Conservation (phyloP, 345 rosid species). For the Ceriops decandra region DNA sequence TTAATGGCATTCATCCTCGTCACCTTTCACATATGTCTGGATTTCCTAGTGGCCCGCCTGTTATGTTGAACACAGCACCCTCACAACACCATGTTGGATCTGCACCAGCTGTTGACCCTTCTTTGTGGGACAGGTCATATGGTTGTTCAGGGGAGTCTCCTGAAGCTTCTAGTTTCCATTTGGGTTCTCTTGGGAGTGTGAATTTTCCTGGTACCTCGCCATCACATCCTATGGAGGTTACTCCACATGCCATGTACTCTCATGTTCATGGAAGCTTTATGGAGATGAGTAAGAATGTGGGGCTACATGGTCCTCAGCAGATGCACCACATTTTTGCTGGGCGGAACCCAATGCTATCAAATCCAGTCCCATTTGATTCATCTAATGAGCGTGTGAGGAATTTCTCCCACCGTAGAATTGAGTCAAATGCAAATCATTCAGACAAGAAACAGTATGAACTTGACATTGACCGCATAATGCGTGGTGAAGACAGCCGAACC, state of each 20-base stretch:
- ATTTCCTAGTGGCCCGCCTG: constrained; percentile 58
- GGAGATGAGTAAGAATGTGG: constrained; percentile 56
- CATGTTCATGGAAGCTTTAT: constrained; percentile 59
- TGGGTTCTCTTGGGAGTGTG: constrained; percentile 66
- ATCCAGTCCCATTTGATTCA: constrained; percentile 53
- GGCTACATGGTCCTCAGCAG: constrained; percentile 61
- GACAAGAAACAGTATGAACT: constrained; percentile 88
- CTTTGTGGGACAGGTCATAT: constrained; percentile 69
- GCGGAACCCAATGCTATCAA: constrained; percentile 57
- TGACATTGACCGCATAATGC: constrained; percentile 71
- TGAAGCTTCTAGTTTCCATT: constrained; percentile 65
- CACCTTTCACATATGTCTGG: constrained; percentile 60
- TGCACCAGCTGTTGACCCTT: constrained; percentile 27
- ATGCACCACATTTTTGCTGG: constrained; percentile 70
- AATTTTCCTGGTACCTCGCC: constrained; percentile 62
- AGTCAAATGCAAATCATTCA: constrained; percentile 51
- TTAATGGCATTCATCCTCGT: constrained; percentile 52
- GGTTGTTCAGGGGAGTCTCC: constrained; percentile 65
- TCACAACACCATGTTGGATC: constrained; percentile 61
- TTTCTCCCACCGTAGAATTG: constrained; percentile 58
- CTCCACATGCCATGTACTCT: constrained; percentile 53
- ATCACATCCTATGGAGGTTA: constrained; percentile 61
- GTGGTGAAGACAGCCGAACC: constrained; percentile 79
- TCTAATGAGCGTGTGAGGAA: constrained; percentile 71
- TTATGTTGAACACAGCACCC: constrained; percentile 50